Base-by-base conservation (phyloP, 129 eudicot genomes). In the Flaveria ramosissima region DNA sequence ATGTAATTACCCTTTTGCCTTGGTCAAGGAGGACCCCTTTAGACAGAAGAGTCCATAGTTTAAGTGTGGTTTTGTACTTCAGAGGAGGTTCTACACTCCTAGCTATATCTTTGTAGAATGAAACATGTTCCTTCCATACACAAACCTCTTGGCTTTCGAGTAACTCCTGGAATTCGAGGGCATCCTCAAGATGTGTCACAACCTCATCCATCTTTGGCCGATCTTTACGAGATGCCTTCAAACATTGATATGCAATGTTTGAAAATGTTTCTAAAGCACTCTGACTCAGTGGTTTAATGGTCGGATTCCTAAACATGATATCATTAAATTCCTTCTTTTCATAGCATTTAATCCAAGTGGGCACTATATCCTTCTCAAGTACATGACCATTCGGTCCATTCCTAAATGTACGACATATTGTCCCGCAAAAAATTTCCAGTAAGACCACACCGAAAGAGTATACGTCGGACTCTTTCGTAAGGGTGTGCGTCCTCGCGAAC, bases 161-260 rank as follows among this genome's bases (percentile, higher is more conserved):
- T 1, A 27, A 3, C 32, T 27, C 3, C 1, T 27, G 32, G 3
- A 0, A 1, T 10, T 75, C 61, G 9, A 62, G 51, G 27, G 79
- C 79, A 46, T 0, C 6, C 50, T 76, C 66, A 50, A 76, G 80
- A 51, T 66, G 3, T 32, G 19, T 15, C 53, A 27, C 73, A 19
- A 76, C 73, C 17, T 17, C 52, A 48, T 17, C 39, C 73, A 76
- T 65, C 24, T n/a, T 50, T 14, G 80, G 80, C 42, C 80, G 51
- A 32, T 32, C 36, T 30, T 76, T 53, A 46, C 62, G 80, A 12
- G 66, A 50, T 51, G 13, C 8, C 20, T 16, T 12, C 42, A 76
- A 30, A 66, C 80, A 65, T 17, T 1, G 80, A 32, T 48, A 65
- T 11, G 73, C 53, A 39, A 65, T 76, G 73, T 76, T 15, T 50